Base-by-base conservation (phyloP, 2,329 filamentous ascomycete species). In the Talaromyces albobiverticillius region DNA sequence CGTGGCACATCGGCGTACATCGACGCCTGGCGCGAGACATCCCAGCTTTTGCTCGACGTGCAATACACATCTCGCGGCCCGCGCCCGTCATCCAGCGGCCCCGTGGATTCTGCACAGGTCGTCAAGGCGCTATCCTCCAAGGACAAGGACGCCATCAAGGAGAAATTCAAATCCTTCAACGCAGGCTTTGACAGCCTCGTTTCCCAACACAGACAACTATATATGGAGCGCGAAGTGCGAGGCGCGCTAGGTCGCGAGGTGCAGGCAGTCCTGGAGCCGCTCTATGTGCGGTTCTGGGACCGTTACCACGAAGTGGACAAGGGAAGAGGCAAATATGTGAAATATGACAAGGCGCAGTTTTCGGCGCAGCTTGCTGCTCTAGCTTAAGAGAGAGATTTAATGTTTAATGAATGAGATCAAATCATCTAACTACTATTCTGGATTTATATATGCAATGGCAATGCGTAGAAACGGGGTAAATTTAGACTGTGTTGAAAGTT, bases 221-320 rank as follows among this genome's bases (percentile, higher is more conserved):
- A 80, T 64, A 96, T 97, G 89, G 94, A 99, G 75, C 83, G 84
- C 22, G 93, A 97, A 68, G 93, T 97, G 29, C 83, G 90, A 41
- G 81, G 84, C 58, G 84, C 88, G 72, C 82, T 97, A 64, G 86
- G 85, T 14, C 85, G 87, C 63, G 92, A 96, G 66, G 87, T 97
- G 59, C 90, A 94, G 70, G 86, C 87, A 63, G 90, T 96, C 75
- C 86, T 99, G 53, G 93, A 97, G 74, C 92, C 93, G 52, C 80
- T 99, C 13, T 99, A 99, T 75, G 88, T 88, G 58, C 83, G 94
- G 43, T 99, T 99, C 74, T 97, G 90, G 85, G 94, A 97, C 73
- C 83, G 93, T 25, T 99, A 99, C 69, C 92, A 96, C 69, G 94
- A 97, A 73, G 86, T 97, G 60, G 93, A 97, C 74, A 96, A 96